Evolutionary conservation across 2,329 filamentous ascomycete species (phyloP).

Genomic region (Fusarium udum): DNA sequence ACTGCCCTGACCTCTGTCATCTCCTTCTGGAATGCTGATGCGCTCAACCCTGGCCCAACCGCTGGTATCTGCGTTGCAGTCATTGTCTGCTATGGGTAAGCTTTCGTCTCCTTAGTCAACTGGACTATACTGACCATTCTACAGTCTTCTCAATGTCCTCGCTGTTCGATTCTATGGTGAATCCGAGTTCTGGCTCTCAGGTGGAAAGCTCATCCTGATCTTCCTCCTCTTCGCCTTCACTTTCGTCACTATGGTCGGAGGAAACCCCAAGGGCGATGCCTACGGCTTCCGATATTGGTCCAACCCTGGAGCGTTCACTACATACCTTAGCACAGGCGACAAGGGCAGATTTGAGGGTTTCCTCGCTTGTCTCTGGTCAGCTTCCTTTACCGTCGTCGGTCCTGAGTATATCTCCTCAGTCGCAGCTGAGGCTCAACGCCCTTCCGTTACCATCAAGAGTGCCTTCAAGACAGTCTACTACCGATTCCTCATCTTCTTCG

Average conservation of each 20-base stretch:
- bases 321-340: slow-evolving; percentile 65
- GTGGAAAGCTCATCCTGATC: slow-evolving; percentile 52
- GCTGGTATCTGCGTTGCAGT: slow-evolving; percentile 57
- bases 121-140: neutral
- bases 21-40: slow-evolving; percentile 57
- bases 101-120: no score
- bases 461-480: slow-evolving; percentile 63
- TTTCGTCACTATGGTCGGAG: slow-evolving; percentile 68
- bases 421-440: slow-evolving; percentile 71
- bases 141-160: slow-evolving; percentile 51
- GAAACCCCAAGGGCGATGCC: slow-evolving; percentile 63
- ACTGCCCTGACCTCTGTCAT: slow-evolving; percentile 60
- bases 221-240: slow-evolving; percentile 65
- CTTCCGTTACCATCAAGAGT: slow-evolving; percentile 64
- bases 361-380: slow-evolving; percentile 68
- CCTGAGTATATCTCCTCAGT: slow-evolving; percentile 71
- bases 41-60: slow-evolving; percentile 47
- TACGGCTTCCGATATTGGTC: slow-evolving; percentile 75
- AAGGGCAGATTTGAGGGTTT: slow-evolving; percentile 75
- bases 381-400: slow-evolving; percentile 67
- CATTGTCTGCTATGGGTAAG: slow-evolving; percentile 52
- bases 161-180: slow-evolving; percentile 56
- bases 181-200: slow-evolving; percentile 57
- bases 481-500: slow-evolving; percentile 49
- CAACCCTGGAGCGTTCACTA: slow-evolving; percentile 62